Conservation (phyloP, 805 yeast species). For the Blastobotrys chiropterorum region DNA sequence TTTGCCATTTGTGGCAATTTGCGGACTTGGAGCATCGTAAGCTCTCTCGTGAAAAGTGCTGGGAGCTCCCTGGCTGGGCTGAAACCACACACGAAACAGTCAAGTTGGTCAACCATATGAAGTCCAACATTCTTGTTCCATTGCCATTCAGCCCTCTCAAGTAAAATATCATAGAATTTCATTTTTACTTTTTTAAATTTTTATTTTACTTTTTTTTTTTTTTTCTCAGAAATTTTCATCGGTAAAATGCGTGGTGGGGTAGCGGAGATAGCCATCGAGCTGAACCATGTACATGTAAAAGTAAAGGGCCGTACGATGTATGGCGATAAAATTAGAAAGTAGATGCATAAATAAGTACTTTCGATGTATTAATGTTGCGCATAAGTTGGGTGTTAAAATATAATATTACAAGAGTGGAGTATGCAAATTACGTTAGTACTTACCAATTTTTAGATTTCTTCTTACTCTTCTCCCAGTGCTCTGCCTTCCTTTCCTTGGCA, state of each 20-base stretch:
- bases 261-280: background rate
- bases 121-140: conserved; percentile 35
- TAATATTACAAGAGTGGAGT: background rate
- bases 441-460: background rate
- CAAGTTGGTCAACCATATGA: conserved; percentile 34
- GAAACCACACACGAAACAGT: conserved; percentile 40
- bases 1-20: conserved; percentile 41
- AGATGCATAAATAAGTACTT: no score
- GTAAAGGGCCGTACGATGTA: no score
- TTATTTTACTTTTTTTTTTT: no score
- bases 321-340: no score
- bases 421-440: background rate
- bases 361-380: no score
- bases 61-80: conserved; percentile 42
- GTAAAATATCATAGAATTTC: background rate
- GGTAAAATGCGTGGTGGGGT: background rate
- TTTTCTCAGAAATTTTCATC: no score
- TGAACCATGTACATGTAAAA: no score
- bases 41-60: conserved; percentile 35
- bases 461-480: background rate
- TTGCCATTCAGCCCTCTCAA: conserved; percentile 36
- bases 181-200: no score
- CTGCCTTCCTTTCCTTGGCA: background rate
- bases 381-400: no score
- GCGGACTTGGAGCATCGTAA: conserved; percentile 39